Evolutionary conservation across 371 early-diverging fungal genomes (phyloP).

Genomic region (Zychaea mexicana): DNA sequence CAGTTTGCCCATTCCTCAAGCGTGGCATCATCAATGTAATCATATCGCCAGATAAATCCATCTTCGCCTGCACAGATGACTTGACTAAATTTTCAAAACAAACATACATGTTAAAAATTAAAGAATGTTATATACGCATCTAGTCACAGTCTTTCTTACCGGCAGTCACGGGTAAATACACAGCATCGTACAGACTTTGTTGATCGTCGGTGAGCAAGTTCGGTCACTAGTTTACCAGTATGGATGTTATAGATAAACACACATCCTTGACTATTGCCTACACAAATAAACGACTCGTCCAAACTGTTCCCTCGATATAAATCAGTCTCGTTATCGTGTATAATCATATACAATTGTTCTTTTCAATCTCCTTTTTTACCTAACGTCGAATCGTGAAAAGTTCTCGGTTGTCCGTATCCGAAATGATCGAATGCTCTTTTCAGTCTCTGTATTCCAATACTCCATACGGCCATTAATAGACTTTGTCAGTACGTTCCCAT

Average conservation of each 20-base stretch:
- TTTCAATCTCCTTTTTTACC: conserved; percentile 12
- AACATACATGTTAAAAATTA: no score
- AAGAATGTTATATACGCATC: no score
- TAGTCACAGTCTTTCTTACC: conserved; percentile 51
- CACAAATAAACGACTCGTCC: conserved; percentile 74
- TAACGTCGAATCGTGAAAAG: conserved; percentile 49
- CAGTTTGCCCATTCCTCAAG: conserved; percentile 73
- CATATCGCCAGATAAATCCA: conserved; percentile 84
- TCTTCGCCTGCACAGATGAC: conserved; percentile 79
- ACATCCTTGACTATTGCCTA: conserved; percentile 73
- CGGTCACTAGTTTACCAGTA: conserved; percentile 63
- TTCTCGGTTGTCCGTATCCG: conserved; percentile 41
- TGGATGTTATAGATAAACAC: conserved; percentile 71
- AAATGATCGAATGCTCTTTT: conserved; percentile 32
- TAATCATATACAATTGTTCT: no score
- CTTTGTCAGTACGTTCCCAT: conserved; percentile 68
- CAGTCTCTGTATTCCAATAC: conserved; percentile 65
- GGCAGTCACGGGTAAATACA: conserved; percentile 75
- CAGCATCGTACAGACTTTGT: conserved; percentile 80
- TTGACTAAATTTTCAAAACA: no score
- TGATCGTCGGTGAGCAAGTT: conserved; percentile 77
- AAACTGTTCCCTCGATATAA: conserved; percentile 32
- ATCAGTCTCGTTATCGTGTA: no score
- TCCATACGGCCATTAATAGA: conserved; percentile 77
- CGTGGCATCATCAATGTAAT: conserved; percentile 75